Evolutionary conservation across 805 yeast species (phyloP), one percentile per base, ranked within the genome.

Genomic region (Saccharomycopsis fibuligera): DNA sequence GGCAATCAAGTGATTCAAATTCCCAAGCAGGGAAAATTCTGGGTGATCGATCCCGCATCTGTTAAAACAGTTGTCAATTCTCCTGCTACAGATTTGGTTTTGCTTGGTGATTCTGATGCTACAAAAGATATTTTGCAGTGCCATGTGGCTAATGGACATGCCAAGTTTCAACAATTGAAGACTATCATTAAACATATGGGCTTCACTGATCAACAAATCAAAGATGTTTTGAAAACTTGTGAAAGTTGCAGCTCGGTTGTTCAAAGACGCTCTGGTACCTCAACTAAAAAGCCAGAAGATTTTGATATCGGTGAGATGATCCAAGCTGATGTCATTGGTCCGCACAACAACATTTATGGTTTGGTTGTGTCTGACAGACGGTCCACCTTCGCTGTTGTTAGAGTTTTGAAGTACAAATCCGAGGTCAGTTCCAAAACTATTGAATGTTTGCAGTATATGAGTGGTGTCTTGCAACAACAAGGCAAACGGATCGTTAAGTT

Each of bases 301-400:
- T 35, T 10, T 14, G 16, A 16, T 10, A 19, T 35, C 14, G 39
- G 16, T 35, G 39, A 35, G 22, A 35, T 35, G 39, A 16, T 9
- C 14, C 39, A n/a, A 35, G 39, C 39, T 9, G 39, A 35, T 35
- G 39, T 35, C 16, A n/a, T n/a, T 35, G 39, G 39, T 10, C 39
- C 39, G n/a, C 31, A 9, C 12, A 29, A 29, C 31, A 29, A 29
- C 12, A 29, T 29, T 12, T 29, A 29, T 29, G 12, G 31, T 29
- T 29, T 29, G 31, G 12, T 29, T 29, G 31, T 29, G 12, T 29
- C 31, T 29, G 31, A 29, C 8, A 29, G 31, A 29, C 8, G 31
- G 12, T 29, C 31, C 31, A 9, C 31, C 12, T 29, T 29, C 12
- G 31, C 31, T 9, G 31, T 29, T 29, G 31, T 29, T 12, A 29